phyloP scores from a whole-genome alignment of 257 asterid species.

The Scutellaria baicalensis region DNA sequence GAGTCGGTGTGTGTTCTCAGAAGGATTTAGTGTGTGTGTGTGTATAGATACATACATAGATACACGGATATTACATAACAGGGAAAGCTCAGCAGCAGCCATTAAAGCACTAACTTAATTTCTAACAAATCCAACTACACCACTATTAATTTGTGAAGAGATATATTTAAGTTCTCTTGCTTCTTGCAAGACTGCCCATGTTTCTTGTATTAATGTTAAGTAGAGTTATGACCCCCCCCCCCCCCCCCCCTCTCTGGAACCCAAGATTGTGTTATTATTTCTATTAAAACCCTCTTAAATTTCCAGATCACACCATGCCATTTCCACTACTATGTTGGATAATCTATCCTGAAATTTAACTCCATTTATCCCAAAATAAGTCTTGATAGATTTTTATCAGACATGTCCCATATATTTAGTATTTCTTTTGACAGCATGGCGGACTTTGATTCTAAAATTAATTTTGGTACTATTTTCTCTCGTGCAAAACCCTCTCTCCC shows the following conservation, averaged over 20 bases:
- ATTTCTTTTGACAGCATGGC: no score
- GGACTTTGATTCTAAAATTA: no score
- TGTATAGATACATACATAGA: background rate
- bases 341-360: background rate
- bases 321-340: background rate
- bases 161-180: conserved; percentile 20
- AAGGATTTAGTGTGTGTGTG: background rate
- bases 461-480: no score
- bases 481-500: no score
- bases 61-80: background rate
- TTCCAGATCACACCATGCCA: background rate
- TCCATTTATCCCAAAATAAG: no score
- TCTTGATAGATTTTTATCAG: no score
- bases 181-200: conserved; percentile 19
- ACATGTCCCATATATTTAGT: no score
- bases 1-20: conserved; percentile 25
- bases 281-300: background rate
- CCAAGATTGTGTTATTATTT: background rate
- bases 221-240: background rate
- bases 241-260: background rate
- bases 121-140: conserved; percentile 60
- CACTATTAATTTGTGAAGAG: conserved; percentile 29
- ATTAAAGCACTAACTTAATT: conserved; percentile 44
- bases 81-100: conserved; percentile 34
- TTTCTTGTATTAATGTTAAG: conserved; percentile 12